Percentiles rank a stretch among this genome's conserved stretches.
These are phyloP conservation scores for Tuctoria greenei DNA, from an alignment of 176 grass and related monocot genomes.

Conservation along the genomic window DNA sequence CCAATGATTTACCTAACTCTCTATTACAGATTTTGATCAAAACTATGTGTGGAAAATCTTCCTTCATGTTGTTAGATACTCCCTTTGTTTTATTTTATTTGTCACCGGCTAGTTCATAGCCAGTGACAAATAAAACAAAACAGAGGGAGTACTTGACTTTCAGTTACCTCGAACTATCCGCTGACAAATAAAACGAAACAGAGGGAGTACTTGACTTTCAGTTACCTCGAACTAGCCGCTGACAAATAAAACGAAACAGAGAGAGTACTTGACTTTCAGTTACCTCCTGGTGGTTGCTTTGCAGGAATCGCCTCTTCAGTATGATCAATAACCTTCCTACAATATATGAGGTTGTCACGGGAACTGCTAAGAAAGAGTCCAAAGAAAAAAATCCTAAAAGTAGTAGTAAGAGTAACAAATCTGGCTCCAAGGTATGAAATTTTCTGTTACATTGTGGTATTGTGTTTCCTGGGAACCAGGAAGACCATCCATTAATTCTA, in stretches of 20 bases:
- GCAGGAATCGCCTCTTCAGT: slow-evolving; percentile 56
- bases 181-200: no score
- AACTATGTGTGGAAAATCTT: background rate
- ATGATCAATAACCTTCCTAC: slow-evolving; percentile 63
- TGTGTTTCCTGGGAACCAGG: background rate
- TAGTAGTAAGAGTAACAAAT: slow-evolving; percentile 62
- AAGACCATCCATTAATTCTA: background rate
- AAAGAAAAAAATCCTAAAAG: slow-evolving; percentile 70
- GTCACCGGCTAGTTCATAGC: no score
- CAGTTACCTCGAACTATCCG: no score
- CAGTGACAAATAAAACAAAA: no score
- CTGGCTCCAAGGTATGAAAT: slow-evolving; percentile 48
- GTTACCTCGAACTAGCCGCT: no score
- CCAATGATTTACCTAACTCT: background rate
- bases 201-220: no score
- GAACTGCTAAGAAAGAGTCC: slow-evolving; percentile 49
- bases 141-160: no score
- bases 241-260: no score
- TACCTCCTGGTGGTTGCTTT: slow-evolving; percentile 17
- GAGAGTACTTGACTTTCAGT: background rate
- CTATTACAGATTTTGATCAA: background rate
- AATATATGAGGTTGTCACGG: slow-evolving; percentile 62
- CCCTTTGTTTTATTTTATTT: no score
- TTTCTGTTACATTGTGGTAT: background rate
- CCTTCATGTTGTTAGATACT: background rate